Evolutionary conservation across 768 basidiomycete genomes (phyloP), one percentile per base, ranked within the genome.

Genomic region (Hypsizygus marmoreus): DNA sequence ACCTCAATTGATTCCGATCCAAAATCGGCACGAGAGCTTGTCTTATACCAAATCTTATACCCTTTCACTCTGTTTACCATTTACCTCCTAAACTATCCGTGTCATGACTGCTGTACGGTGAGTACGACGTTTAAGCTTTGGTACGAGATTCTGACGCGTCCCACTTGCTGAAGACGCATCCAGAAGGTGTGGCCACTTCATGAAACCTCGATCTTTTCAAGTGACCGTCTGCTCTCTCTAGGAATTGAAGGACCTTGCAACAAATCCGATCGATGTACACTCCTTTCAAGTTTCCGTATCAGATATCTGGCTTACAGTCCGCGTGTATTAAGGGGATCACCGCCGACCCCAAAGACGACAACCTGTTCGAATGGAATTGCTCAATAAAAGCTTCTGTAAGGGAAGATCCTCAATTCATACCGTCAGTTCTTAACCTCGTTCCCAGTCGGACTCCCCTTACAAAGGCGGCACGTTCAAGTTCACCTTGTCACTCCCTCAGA

Each of bases 381-480:
- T 61, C 74, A 8, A 80, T 92, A 55, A 88, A 84, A 61, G 90
- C 84, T 44, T 73, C 80, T 36, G 90, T 91, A 52, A 53, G 84
- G 67, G 32, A 41, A 32, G 47, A 22, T 17, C 13, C 17, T 17
- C 29, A 12, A 17, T 40, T 43, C 35, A 37, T 39, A 32, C 40
- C 37, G 37, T 46, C 47, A 22, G 40, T 20, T 33, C 20, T 40
- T 42, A 37, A 55, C 45, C 41, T 35, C 50, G 47, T 13, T 24
- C 34, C 19, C 52, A 92, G 90, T 59, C 80, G 35, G 82, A 86
- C 53, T 88, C 86, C 22, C 91, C 91, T 0, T 93, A 93, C 76
- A 88, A 84, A 65, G 79, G 77, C 40, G 91, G 91, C 37, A 88
- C 79, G 0, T 93, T 90, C 66, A 74, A 79, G 54, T 91, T 91